Evolutionary conservation across 1,139 yeast genomes (phyloP).

Genomic region (Geotrichum candidum): DNA sequence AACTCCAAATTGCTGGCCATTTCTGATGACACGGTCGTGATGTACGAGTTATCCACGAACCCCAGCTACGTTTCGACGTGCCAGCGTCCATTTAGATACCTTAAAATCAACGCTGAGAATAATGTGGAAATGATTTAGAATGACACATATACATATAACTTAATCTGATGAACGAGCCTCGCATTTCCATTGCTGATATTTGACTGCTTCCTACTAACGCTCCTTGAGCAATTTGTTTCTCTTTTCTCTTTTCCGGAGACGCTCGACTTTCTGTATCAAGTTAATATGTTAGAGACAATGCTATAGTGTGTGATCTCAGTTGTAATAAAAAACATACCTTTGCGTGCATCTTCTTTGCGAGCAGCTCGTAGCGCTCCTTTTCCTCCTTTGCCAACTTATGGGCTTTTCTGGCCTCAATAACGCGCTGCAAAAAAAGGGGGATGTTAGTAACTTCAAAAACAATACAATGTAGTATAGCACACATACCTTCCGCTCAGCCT

Average conservation of each 20-base stretch:
- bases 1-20: conserved; percentile 10
- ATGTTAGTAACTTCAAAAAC: background rate
- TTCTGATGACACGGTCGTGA: conserved; percentile 3
- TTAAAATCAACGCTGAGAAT: conserved; percentile 6
- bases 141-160: background rate
- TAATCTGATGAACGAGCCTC: background rate
- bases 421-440: conserved; percentile 6
- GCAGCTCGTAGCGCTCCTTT: conserved; percentile 37
- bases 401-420: conserved; percentile 33
- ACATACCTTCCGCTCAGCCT: conserved; percentile 28
- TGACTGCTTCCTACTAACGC: conserved; percentile 27
- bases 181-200: background rate
- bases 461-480: background rate
- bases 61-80: conserved; percentile 1
- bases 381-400: conserved; percentile 38
- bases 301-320: background rate
- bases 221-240: conserved; percentile 41
- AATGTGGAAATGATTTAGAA: conserved; percentile 5
- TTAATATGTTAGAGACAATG: background rate
- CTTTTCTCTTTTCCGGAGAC: conserved; percentile 38
- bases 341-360: conserved; percentile 40
- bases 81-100: conserved; percentile 4
- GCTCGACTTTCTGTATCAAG: conserved; percentile 31
- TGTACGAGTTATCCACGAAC: conserved; percentile 6
- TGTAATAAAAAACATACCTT: conserved; percentile 24